Base-by-base conservation (phyloP, 2,329 filamentous ascomycete genomes). In the Stagonosporopsis rhizophila region DNA sequence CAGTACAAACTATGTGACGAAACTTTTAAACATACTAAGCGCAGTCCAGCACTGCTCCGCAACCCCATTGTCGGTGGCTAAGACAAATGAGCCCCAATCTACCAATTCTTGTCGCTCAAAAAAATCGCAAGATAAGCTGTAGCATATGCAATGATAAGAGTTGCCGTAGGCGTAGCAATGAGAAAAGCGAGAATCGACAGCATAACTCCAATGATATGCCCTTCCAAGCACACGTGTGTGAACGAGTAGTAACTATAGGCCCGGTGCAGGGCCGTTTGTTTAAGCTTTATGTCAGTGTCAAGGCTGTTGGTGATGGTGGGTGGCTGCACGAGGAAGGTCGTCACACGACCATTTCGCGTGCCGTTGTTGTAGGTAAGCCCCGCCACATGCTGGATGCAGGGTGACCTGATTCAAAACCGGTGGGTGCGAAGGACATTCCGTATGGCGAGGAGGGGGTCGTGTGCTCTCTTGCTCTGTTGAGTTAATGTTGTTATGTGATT, bases 271-370 rank as follows among this genome's bases (percentile, higher is more conserved):
- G 17, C n/a, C 17, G 14, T 44, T 4, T 9, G 20, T 1, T 30
- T 17, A 52, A 48, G 48, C 47, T 56, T 52, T 56, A 52, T 52
- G 39, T 39, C 32, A 14, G 7, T 41, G 17, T 14, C 25, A 27
- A n/a, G 6, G 22, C 30, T 5, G 30, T 9, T 28, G 19, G 8
- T 9, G 6, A 8, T 7, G 23, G 27, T 6, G 35, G 15, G 14
- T n/a, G 23, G 37, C 38, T 37, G 23, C 9, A 47, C 37, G 8
- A 22, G 47, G 42, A 25, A 56, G 15, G 17, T 22, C 20, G 25
- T 52, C 53, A 52, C 53, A 51, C 53, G 53, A 47, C 47, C 47
- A 14, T 11, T 47, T 52, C 53, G 30, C 53, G 53, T 52, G 53
- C 25, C 35, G n/a, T 45, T 6, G 7, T n/a, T 3, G 34, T 22